Percentiles rank a stretch among this genome's conserved stretches.
These are phyloP conservation scores for Phytophthora citricola DNA, from an alignment of 352 stramenopile genomes.

Conservation along the genomic window DNA sequence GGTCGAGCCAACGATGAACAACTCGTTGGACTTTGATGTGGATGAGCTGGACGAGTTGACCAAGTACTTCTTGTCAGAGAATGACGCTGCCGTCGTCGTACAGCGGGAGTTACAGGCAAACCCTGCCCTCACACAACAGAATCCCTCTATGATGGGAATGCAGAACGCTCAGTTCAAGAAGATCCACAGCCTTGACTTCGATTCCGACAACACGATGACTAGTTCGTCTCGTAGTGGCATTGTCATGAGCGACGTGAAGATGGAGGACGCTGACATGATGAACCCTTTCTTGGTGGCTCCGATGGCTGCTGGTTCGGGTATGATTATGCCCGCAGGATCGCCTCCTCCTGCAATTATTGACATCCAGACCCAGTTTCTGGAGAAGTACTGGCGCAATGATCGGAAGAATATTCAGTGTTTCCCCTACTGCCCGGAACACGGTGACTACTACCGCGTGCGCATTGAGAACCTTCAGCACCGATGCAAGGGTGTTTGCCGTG, in stretches of 20 bases:
- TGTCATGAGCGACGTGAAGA: conserved; percentile 32
- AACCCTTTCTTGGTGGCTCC: conserved; percentile 54
- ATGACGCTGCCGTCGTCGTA: conserved; percentile 40
- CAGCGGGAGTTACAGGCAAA: conserved; percentile 42
- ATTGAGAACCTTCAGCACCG: conserved; percentile 87
- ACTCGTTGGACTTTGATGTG: conserved; percentile 69
- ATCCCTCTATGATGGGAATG: conserved; percentile 6
- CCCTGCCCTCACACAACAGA: conserved; percentile 13
- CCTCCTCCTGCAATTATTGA: conserved; percentile 59
- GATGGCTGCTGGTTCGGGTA: conserved; percentile 4
- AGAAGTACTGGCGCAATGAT: conserved; percentile 93
- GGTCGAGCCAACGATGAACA: conserved; percentile 46
- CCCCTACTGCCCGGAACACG: conserved; percentile 88
- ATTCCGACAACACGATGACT: conserved; percentile 48
- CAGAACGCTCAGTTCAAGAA: conserved; percentile 58
- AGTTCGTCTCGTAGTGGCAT: conserved; percentile 29
- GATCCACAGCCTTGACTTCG: conserved; percentile 81
- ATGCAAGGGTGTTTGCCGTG: conserved; percentile 86
- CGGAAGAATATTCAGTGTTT: conserved; percentile 94
- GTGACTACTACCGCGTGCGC: conserved; percentile 90
- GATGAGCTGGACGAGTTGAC: conserved; percentile 81
- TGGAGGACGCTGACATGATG: conserved; percentile 51
- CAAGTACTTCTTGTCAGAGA: conserved; percentile 74
- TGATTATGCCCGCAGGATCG: conserved; percentile 27
- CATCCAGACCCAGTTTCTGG: conserved; percentile 84